Evolutionary conservation across 805 yeast species (phyloP).

Genomic region (Blastobotrys mokoenaii): DNA sequence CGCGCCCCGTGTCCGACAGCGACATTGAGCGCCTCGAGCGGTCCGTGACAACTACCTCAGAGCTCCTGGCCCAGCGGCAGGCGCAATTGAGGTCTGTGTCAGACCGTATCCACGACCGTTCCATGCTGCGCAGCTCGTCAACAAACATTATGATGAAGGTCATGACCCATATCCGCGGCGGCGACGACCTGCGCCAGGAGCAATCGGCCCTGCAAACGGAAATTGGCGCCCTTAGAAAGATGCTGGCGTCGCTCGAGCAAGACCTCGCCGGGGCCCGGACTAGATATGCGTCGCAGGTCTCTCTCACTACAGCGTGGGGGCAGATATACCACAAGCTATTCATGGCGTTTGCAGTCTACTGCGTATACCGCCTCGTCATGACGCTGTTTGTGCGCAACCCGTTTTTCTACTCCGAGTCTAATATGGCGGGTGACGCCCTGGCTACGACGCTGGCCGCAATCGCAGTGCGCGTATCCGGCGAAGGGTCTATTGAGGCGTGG

Average conservation of each 20-base stretch:
- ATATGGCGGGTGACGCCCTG: constrained; percentile 16
- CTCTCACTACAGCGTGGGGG: constrained; percentile 26
- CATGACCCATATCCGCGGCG: constrained; percentile 17
- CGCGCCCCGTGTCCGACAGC: constrained; percentile 21
- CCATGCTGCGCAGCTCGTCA: constrained; percentile 15
- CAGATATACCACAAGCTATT: constrained; percentile 20
- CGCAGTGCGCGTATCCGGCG: constrained; percentile 5
- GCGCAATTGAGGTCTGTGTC: constrained; percentile 16
- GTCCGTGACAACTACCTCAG: constrained; percentile 26
- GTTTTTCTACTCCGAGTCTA: constrained; percentile 4
- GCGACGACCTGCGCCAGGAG: constrained; percentile 17
- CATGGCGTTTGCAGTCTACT: constrained; percentile 31
- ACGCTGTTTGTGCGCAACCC: constrained; percentile 26
- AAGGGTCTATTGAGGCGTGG: constrained; percentile 26
- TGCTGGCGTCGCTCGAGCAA: constrained; percentile 25
- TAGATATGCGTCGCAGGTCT: constrained; percentile 21
- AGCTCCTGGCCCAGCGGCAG: constrained; percentile 22
- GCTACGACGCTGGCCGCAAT: constrained; percentile 19
- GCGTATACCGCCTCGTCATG: constrained; percentile 33
- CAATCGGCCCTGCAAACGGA: constrained; percentile 22
- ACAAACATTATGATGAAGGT: constrained; percentile 25
- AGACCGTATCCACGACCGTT: constrained; percentile 15
- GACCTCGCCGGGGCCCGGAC: constrained; percentile 24
- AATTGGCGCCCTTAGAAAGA: constrained; percentile 27
- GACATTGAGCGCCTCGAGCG: constrained; percentile 25